phyloP scores from a whole-genome alignment of 2,329 filamentous ascomycete genomes.

The Fusarium phyllophilum region DNA sequence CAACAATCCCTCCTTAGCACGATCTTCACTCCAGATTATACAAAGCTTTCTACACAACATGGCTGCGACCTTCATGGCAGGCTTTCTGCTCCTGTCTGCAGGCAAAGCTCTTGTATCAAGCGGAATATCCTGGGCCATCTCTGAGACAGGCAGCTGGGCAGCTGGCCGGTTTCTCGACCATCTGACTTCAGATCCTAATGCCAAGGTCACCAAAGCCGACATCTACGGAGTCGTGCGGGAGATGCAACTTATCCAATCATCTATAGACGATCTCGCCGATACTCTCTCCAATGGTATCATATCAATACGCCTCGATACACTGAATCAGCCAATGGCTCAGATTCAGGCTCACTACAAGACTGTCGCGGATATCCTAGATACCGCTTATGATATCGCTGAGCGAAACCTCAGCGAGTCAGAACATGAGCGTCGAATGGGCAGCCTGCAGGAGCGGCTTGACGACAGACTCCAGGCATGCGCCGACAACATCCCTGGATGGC shows the following conservation, averaged over 20 bases:
- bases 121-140: background rate
- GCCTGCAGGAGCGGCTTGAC: background rate
- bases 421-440: background rate
- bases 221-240: background rate
- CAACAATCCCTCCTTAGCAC: background rate
- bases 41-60: background rate
- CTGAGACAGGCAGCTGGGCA: background rate
- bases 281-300: background rate
- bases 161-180: background rate
- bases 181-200: background rate
- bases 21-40: background rate
- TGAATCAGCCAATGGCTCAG: background rate
- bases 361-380: background rate
- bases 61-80: background rate
- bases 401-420: background rate
- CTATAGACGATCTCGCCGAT: background rate
- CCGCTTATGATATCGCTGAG: background rate
- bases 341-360: background rate
- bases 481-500: background rate
- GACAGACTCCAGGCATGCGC: background rate
- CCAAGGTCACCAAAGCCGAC: background rate
- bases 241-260: background rate
- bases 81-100: background rate
- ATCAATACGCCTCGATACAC: background rate
- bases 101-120: background rate